phyloP scores from a whole-genome alignment of 306 rosid genomes.

The Begonia fuchsioides region DNA sequence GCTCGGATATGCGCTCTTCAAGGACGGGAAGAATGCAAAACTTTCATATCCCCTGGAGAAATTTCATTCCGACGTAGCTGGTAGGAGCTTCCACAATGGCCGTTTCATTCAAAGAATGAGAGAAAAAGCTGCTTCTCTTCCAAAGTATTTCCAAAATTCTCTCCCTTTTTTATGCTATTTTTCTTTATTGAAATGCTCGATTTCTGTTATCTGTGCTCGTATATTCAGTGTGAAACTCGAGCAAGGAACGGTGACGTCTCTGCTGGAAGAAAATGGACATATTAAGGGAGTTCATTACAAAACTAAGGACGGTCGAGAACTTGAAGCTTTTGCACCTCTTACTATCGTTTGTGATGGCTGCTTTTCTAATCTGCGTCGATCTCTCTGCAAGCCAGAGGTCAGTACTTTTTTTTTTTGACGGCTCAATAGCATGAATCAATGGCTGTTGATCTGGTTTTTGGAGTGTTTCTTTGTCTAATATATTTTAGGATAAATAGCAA shows the following conservation, averaged over 20 bases:
- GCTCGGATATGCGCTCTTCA: slow-evolving; percentile 3
- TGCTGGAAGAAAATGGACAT: background rate
- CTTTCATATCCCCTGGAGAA: slow-evolving; percentile 1
- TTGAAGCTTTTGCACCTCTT: background rate
- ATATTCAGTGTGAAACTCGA: background rate
- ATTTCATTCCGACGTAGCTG: slow-evolving; percentile 3
- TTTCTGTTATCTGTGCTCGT: background rate
- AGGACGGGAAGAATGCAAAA: slow-evolving; percentile 1
- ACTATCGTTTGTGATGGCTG: background rate
- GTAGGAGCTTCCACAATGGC: slow-evolving; percentile 5
- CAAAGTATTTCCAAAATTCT: background rate
- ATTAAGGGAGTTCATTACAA: background rate
- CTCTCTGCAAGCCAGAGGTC: background rate
- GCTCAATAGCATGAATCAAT: background rate
- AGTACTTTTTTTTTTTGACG: background rate
- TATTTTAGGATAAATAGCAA: no score
- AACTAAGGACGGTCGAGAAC: background rate
- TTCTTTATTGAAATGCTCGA: background rate
- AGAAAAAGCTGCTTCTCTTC: background rate
- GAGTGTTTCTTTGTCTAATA: background rate
- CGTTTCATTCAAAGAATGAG: background rate
- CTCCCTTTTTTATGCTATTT: background rate
- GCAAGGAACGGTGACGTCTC: background rate
- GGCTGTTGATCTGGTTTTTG: background rate
- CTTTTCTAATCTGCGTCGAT: background rate